Conservation (phyloP, 73 alveolate species). For the Durusdinium trenchii region DNA sequence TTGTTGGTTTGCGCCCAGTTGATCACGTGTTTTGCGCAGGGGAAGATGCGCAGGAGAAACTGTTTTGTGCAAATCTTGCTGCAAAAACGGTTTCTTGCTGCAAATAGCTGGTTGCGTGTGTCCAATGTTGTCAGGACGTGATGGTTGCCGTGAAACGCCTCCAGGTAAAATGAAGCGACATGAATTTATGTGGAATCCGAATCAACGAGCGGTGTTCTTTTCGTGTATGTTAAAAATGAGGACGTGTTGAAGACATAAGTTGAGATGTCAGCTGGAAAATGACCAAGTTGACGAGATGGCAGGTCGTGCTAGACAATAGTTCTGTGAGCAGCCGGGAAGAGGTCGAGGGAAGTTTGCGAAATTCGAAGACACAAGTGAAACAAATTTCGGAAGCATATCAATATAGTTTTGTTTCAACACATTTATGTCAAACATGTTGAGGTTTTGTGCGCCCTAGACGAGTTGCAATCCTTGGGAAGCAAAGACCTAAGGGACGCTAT, state of each 20-base stretch:
- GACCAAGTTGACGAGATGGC: background rate
- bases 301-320: constrained; percentile 27
- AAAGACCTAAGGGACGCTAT: constrained; percentile 1
- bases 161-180: background rate
- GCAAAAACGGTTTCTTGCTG: too few species aligned
- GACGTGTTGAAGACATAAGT: background rate
- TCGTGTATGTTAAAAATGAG: too few species aligned
- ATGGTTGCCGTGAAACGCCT: constrained; percentile 25
- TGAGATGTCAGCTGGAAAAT: background rate
- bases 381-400: too few species aligned
- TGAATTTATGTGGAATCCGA: too few species aligned
- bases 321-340: background rate
- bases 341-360: background rate
- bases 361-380: too few species aligned
- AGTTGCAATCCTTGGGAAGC: constrained; percentile 22
- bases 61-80: too few species aligned
- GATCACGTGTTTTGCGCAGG: too few species aligned
- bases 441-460: constrained; percentile 20
- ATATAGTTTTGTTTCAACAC: background rate
- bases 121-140: too few species aligned
- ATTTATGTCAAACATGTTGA: background rate
- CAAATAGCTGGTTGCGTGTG: too few species aligned
- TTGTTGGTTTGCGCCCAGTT: too few species aligned
- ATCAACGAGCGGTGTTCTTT: too few species aligned
- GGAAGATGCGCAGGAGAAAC: too few species aligned